These are phyloP conservation scores for Colletotrichum gloeosporioides DNA, from an alignment of 2,329 filamentous ascomycete species.

Conservation along the genomic window DNA sequence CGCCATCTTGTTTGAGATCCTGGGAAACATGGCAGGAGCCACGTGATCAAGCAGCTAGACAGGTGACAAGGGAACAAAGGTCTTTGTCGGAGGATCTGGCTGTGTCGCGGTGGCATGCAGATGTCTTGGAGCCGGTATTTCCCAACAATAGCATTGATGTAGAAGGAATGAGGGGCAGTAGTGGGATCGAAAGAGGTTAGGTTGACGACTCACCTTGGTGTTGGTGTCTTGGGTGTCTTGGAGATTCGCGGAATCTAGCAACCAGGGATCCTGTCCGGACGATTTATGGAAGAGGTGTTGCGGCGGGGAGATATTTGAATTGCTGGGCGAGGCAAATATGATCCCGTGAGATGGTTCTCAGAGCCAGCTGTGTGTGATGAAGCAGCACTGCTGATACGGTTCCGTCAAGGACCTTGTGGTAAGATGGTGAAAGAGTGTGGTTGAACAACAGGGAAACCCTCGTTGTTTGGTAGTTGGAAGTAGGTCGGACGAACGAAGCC, in stretches of 20 bases:
- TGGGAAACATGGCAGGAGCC: neutral
- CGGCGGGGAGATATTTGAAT: neutral
- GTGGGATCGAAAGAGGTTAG: neutral
- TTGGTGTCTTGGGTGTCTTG: conserved; percentile 8
- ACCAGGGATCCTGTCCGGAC: neutral
- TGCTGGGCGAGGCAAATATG: neutral
- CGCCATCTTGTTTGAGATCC: neutral
- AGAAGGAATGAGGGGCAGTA: conserved; percentile 1
- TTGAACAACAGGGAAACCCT: conserved; percentile 24
- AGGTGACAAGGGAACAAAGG: neutral
- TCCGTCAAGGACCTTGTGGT: conserved; percentile 26
- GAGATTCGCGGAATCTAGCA: conserved; percentile 7
- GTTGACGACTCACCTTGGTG: conserved; percentile 7
- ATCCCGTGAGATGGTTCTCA: conserved; percentile 22
- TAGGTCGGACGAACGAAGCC: conserved; percentile 18
- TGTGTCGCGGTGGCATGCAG: neutral
- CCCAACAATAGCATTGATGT: conserved; percentile 18
- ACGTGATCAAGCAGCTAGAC: neutral
- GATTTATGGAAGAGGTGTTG: neutral
- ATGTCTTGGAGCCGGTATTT: neutral
- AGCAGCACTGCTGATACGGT: conserved; percentile 29
- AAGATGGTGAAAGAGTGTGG: conserved; percentile 23
- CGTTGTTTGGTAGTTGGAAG: conserved; percentile 16
- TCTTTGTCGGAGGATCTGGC: neutral
- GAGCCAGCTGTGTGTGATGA: conserved; percentile 20